phyloP scores from a whole-genome alignment of 257 asterid genomes.

The Euphrasia confusa region DNA sequence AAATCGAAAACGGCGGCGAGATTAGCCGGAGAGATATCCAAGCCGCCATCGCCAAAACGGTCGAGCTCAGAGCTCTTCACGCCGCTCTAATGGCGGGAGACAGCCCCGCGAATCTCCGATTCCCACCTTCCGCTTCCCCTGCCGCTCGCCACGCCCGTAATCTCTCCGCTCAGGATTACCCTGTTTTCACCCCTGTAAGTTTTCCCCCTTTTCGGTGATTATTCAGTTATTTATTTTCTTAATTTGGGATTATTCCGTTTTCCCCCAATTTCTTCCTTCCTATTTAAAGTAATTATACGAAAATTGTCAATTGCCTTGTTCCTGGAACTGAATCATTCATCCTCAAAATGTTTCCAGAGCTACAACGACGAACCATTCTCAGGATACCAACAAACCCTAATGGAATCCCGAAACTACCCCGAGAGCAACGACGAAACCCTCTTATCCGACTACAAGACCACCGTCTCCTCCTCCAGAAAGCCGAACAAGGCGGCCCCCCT shows the following conservation, averaged over 20 bases:
- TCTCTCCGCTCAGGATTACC: conserved; percentile 84
- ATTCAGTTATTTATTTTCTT: too few species aligned
- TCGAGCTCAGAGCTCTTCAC: conserved; percentile 90
- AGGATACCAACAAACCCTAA: conserved; percentile 48
- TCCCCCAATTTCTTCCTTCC: neutral
- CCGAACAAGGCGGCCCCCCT: conserved; percentile 11
- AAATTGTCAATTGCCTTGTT: too few species aligned
- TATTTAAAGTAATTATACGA: too few species aligned
- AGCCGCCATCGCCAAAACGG: conserved; percentile 74
- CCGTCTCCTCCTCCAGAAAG: conserved; percentile 37
- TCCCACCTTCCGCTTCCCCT: conserved; percentile 56
- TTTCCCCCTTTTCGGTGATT: neutral
- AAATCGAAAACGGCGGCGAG: conserved; percentile 14
- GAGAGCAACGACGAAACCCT: conserved; percentile 55
- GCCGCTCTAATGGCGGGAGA: conserved; percentile 74
- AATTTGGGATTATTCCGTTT: too few species aligned
- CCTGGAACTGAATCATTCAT: neutral
- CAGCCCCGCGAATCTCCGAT: conserved; percentile 41
- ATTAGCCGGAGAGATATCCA: conserved; percentile 51
- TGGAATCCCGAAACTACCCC: conserved; percentile 42
- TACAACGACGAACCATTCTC: conserved; percentile 73
- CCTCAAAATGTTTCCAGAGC: conserved; percentile 45
- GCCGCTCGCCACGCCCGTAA: conserved; percentile 49
- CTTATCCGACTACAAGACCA: conserved; percentile 22
- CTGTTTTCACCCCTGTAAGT: conserved; percentile 90